Base-by-base conservation (phyloP, 225 moss, liverwort and hornwort genomes). In the Bryum argenteum region DNA sequence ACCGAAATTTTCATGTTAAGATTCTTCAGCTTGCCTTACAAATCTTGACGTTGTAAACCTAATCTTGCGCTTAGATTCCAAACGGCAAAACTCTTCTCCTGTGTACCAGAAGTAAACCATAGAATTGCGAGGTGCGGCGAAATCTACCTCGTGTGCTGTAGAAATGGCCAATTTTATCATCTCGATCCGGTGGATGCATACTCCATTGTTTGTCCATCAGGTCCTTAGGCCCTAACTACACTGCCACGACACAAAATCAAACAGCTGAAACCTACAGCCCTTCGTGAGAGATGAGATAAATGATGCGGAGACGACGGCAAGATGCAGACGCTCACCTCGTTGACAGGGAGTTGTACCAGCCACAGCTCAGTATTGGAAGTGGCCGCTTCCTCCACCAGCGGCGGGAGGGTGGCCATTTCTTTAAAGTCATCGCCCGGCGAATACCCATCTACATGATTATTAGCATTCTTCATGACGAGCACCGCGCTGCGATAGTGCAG, bases 191-290 rank as follows among this genome's bases (percentile, higher is more conserved):
- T 11, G 41, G 14, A 24, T 84, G 77, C 65, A 87, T 65, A 50
- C 59, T 79, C 87, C 87, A 87, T 54, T 71, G 84, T 50, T 84
- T 84, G 71, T 87, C 84, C 84, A 77, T 87, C 76, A 87, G 79
- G 65, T 87, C 87, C 74, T 79, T 87, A 9, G 87, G 84, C 20
- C 84, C 87, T 65, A 87, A 54, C 87, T 87, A 77, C 65, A 45
- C 28, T 1, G 12, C 56, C 72, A 75, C 23, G 8, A 28, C 12
- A 66, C 19, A 20, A 62, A 53, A 41, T 79, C 71, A 78, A 67
- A 33, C 33, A 47, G 18, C 2, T 10, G 10, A 2, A 26, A 15
- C 40, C 55, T 41, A 12, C 26, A 45, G 11, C 8, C 11, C 11
- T 71, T 60, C 51, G 33, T 33, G 33, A 33, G 33, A 33, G 5